Evolutionary conservation across 2,329 filamentous ascomycete species (phyloP).

Genomic region (Chaetomiaceae sp.): DNA sequence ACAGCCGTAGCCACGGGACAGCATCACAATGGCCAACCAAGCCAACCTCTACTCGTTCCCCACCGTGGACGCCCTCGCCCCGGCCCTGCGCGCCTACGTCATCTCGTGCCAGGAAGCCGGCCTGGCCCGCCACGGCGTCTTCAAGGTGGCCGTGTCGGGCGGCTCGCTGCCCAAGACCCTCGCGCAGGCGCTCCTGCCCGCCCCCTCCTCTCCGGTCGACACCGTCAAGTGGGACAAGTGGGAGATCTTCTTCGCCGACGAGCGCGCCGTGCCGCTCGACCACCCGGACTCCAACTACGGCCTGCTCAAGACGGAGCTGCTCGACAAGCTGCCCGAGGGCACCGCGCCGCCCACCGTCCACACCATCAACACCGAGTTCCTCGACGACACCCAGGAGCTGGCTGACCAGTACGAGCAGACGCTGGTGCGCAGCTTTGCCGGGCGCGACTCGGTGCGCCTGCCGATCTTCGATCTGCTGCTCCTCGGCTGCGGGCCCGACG

Average conservation of each 20-base stretch:
- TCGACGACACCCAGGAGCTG: conserved; percentile 82
- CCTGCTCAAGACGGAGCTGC: conserved; percentile 78
- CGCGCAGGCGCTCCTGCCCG: conserved; percentile 73
- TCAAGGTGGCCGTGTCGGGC: conserved; percentile 90
- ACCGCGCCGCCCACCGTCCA: conserved; percentile 67
- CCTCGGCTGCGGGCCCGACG: conserved; percentile 90
- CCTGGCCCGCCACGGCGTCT: conserved; percentile 72
- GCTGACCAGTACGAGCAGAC: conserved; percentile 91
- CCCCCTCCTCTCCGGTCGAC: conserved; percentile 50
- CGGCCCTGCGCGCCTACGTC: conserved; percentile 75
- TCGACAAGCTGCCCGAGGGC: conserved; percentile 77
- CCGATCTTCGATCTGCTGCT: conserved; percentile 94
- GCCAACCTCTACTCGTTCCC: conserved; percentile 78
- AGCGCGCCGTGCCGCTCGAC: conserved; percentile 88
- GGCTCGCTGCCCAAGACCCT: conserved; percentile 88
- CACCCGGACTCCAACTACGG: conserved; percentile 93
- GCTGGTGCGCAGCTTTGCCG: conserved; percentile 81
- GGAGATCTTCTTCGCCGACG: conserved; percentile 98
- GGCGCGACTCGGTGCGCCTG: conserved; percentile 87
- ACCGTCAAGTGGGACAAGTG: conserved; percentile 75
- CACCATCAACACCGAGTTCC: conserved; percentile 62
- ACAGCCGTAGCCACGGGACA: no score
- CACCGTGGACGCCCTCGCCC: conserved; percentile 64
- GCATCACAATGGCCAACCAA: conserved; percentile 49
- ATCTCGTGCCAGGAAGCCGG: conserved; percentile 77